Base-by-base conservation (phyloP, 768 basidiomycete genomes). In the Tulasnella sp. region DNA sequence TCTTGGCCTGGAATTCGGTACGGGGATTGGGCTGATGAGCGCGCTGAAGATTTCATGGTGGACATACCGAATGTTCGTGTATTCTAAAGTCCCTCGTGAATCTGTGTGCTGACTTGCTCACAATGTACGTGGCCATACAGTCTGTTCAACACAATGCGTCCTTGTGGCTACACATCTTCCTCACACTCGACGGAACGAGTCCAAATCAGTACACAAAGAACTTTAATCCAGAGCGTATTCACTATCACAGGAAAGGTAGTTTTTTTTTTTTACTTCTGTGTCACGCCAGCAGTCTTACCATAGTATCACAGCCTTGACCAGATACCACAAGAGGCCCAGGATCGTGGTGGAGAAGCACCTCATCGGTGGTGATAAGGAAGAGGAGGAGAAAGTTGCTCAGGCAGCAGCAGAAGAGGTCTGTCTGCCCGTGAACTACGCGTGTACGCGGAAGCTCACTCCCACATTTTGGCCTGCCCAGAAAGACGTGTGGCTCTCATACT, bases 341-440 rank as follows among this genome's bases (percentile, higher is more conserved):
- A 70, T 79, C 8, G 79, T 92, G 30, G 92, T 88, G 67, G 84
- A 84, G 71, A 89, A 93, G 73, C 92, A 83, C 58, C 80, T 99
- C 11, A 73, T 97, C 19, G 66, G 70, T 23, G 66, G 65, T 5
- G 65, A 65, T 4, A 71, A 72, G 10, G 71, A 72, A 10, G 70
- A 71, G 10, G 75, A 56, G 9, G 45, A 48, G 17, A 38, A 75
- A 44, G 71, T 71, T 17, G 70, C 67, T 48, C 64, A 66, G 17
- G 64, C 63, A 3, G 67, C 66, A 19, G 66, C 65, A 26, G 55
- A 64, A 21, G 74, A 67, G 29, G 60, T 32, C 0, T 41, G 73
- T 73, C 27, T 76, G 77, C 54, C 51, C 21, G 54, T 64, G 60
- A 32, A 64, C 50, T 65, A 34, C 45, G 32, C n/a, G 9, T 43